Evolutionary conservation across 1,284 basidiomycete species (phyloP).

Genomic region (Leccinum insigne): DNA sequence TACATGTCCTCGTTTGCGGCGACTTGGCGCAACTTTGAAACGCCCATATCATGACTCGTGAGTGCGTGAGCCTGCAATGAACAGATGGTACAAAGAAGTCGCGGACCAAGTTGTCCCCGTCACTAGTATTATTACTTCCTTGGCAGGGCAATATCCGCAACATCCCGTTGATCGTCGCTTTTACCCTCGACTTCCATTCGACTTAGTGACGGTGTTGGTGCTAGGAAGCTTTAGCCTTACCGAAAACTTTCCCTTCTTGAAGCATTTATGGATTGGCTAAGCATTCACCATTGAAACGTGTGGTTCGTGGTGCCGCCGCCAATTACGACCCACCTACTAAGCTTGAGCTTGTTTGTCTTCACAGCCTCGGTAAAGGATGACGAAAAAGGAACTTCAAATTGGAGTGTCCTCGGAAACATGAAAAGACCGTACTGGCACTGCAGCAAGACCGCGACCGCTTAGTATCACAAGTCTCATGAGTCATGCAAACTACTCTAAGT

Average conservation of each 20-base stretch:
- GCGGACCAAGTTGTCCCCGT: background rate
- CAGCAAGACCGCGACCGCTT: background rate
- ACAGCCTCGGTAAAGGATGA: background rate
- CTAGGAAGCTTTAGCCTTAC: background rate
- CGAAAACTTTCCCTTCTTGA: background rate
- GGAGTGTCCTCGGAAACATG: background rate
- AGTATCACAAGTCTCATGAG: no score
- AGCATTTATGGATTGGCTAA: background rate
- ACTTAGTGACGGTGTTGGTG: background rate
- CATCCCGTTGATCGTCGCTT: background rate
- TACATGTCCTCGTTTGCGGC: background rate
- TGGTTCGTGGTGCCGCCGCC: no score
- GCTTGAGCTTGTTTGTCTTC: background rate
- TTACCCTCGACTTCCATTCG: background rate
- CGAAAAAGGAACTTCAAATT: background rate
- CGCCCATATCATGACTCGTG: slow-evolving; percentile 6
- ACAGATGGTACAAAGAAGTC: slow-evolving; percentile 1
- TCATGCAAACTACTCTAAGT: background rate
- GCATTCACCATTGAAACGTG: background rate
- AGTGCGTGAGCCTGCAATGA: background rate
- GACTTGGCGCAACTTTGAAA: slow-evolving; percentile 13
- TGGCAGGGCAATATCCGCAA: background rate
- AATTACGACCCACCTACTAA: background rate
- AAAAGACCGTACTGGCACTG: background rate
- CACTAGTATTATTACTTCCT: background rate